Conservation (phyloP, 176 grass and related monocot species). For the Ananas comosus region DNA sequence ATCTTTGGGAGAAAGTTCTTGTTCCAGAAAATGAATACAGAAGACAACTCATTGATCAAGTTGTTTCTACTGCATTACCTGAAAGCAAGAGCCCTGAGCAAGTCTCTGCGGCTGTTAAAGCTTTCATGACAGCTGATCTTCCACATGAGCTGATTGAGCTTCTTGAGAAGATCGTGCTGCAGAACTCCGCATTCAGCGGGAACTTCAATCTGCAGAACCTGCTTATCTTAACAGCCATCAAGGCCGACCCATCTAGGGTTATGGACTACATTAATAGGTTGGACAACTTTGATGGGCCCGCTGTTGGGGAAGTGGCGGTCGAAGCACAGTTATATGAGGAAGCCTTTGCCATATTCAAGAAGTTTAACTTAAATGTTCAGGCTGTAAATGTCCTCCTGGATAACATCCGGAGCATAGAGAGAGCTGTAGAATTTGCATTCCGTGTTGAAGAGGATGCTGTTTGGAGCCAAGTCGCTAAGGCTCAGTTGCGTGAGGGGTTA, state of each 20-base stretch:
- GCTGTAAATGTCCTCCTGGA: slow-evolving; percentile 89
- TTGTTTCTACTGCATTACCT: slow-evolving; percentile 91
- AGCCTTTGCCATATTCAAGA: slow-evolving; percentile 96
- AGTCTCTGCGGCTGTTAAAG: slow-evolving; percentile 97
- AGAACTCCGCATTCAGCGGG: slow-evolving; percentile 96
- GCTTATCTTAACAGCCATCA: slow-evolving; percentile 94
- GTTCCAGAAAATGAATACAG: slow-evolving; percentile 94
- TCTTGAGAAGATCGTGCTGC: slow-evolving; percentile 97
- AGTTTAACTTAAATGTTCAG: slow-evolving; percentile 94
- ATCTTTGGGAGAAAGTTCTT: slow-evolving; percentile 95
- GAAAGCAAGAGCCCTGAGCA: slow-evolving; percentile 98
- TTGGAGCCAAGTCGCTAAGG: slow-evolving; percentile 94
- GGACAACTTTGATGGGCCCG: slow-evolving; percentile 97
- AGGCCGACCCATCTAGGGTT: slow-evolving; percentile 83
- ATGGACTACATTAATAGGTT: slow-evolving; percentile 97
- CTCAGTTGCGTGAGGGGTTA: slow-evolving; percentile 80
- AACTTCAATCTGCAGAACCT: slow-evolving; percentile 96
- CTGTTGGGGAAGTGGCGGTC: slow-evolving; percentile 91
- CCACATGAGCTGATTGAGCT: slow-evolving; percentile 95
- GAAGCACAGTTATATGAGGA: slow-evolving; percentile 89
- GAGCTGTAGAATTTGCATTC: slow-evolving; percentile 91
- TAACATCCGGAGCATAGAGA: slow-evolving; percentile 82
- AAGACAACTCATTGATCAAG: slow-evolving; percentile 96
- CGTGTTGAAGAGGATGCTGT: slow-evolving; percentile 95
- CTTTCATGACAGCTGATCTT: slow-evolving; percentile 98